These are phyloP conservation scores for Cyberlindnera amylophila DNA, from an alignment of 805 yeast genomes.

Conservation along the genomic window DNA sequence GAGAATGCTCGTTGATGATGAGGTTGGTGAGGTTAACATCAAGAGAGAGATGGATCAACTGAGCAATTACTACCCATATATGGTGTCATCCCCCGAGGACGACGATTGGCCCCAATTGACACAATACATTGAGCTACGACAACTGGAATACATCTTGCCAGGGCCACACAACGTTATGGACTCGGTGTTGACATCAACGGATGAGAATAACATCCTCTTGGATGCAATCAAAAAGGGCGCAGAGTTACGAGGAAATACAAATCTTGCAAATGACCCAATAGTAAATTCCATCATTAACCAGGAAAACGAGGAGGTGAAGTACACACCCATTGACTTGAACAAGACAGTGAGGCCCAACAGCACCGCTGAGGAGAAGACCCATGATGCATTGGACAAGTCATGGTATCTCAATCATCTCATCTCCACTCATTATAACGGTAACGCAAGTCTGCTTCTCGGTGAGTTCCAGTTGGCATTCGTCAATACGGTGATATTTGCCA, in stretches of 20 bases:
- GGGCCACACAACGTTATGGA: constrained; percentile 26
- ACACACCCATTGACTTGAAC: constrained; percentile 40
- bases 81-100: constrained; percentile 39
- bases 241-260: constrained; percentile 18
- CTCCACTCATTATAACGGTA: constrained; percentile 28
- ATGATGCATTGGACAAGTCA: constrained; percentile 54
- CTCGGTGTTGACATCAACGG: constrained; percentile 46
- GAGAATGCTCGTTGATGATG: constrained; percentile 28
- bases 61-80: constrained; percentile 33
- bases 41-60: constrained; percentile 28
- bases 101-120: constrained; percentile 29
- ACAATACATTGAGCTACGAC: constrained; percentile 23
- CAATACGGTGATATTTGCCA: constrained; percentile 50
- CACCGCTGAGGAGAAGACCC: constrained; percentile 40
- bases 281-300: constrained; percentile 32
- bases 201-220: constrained; percentile 42
- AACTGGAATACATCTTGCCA: constrained; percentile 30
- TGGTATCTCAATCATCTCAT: constrained; percentile 46
- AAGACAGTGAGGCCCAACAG: constrained; percentile 35
- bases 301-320: constrained; percentile 34
- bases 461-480: constrained; percentile 54
- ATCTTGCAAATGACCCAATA: constrained; percentile 29
- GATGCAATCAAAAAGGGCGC: constrained; percentile 34
- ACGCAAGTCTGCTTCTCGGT: constrained; percentile 35
- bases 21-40: constrained; percentile 31